Conservation (phyloP, 768 basidiomycete species). For the Arthromyces matolae region DNA sequence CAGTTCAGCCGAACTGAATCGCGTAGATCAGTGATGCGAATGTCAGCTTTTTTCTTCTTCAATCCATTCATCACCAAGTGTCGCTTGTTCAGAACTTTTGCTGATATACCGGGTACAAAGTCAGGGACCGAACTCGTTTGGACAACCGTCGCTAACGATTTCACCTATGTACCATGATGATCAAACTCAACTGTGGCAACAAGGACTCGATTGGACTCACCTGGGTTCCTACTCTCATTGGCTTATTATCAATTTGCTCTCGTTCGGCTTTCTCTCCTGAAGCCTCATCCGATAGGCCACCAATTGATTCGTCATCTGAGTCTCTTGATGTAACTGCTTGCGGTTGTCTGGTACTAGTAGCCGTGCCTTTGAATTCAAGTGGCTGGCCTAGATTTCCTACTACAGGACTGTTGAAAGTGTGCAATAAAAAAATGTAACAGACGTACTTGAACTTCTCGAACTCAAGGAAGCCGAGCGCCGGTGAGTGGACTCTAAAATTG, state of each 20-base stretch:
- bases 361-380: no score
- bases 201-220: not conserved
- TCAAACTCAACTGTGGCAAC: not conserved
- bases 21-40: not conserved
- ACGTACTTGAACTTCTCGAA: not conserved
- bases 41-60: not conserved
- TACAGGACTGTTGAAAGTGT: not conserved
- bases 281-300: not conserved
- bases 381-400: no score
- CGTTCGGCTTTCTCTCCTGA: not conserved
- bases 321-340: no score
- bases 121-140: no score
- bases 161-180: not conserved
- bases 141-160: not conserved
- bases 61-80: not conserved
- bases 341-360: no score
- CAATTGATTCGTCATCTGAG: not conserved
- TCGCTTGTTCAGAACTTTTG: not conserved
- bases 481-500: not conserved
- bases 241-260: not conserved
- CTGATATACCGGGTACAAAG: not conserved
- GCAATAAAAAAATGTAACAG: not conserved
- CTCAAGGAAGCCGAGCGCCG: not conserved
- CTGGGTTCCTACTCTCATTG: not conserved
- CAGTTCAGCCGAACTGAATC: not conserved